Percentiles rank a stretch among this genome's conserved stretches.
Evolutionary conservation across 176 grass and related monocot genomes (phyloP).

Genomic region (Triticum urartu): DNA sequence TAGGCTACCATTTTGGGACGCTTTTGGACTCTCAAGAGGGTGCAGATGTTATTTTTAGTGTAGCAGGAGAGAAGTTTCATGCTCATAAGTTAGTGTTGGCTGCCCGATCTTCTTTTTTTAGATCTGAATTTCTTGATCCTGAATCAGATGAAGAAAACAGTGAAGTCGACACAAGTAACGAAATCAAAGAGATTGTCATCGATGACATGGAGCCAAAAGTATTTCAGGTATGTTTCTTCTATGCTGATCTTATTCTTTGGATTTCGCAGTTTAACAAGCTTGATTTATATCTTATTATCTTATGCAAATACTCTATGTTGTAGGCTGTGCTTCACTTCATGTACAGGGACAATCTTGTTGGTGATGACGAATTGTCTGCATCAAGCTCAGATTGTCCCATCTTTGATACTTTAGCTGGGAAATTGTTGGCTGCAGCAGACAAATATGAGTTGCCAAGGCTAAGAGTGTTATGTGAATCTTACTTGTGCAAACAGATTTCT

Average conservation of each 20-base stretch:
- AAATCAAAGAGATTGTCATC: slow-evolving; percentile 61
- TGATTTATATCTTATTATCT: background rate
- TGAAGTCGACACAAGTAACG: background rate
- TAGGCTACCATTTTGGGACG: slow-evolving; percentile 76
- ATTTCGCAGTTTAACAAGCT: slow-evolving; percentile 14
- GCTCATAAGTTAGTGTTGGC: slow-evolving; percentile 83
- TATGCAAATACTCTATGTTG: slow-evolving; percentile 24
- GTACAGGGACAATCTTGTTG: slow-evolving; percentile 73
- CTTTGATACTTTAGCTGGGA: slow-evolving; percentile 75
- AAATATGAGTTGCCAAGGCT: slow-evolving; percentile 81
- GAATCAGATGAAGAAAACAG: slow-evolving; percentile 47
- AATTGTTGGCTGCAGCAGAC: slow-evolving; percentile 82
- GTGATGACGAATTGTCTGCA: slow-evolving; percentile 69
- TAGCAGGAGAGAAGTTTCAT: slow-evolving; percentile 80
- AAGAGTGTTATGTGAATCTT: slow-evolving; percentile 76
- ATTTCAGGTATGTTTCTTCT: slow-evolving; percentile 61
- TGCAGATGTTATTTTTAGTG: slow-evolving; percentile 77
- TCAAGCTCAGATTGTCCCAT: slow-evolving; percentile 71
- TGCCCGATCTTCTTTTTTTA: slow-evolving; percentile 71
- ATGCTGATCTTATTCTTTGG: slow-evolving; percentile 15
- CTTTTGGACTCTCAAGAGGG: slow-evolving; percentile 81
- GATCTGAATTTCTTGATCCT: slow-evolving; percentile 54
- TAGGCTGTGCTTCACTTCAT: slow-evolving; percentile 88
- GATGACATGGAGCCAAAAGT: slow-evolving; percentile 82
- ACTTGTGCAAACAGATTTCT: slow-evolving; percentile 86